These are phyloP conservation scores for Circinella minor DNA, from an alignment of 371 early-diverging fungal species.

Conservation along the genomic window DNA sequence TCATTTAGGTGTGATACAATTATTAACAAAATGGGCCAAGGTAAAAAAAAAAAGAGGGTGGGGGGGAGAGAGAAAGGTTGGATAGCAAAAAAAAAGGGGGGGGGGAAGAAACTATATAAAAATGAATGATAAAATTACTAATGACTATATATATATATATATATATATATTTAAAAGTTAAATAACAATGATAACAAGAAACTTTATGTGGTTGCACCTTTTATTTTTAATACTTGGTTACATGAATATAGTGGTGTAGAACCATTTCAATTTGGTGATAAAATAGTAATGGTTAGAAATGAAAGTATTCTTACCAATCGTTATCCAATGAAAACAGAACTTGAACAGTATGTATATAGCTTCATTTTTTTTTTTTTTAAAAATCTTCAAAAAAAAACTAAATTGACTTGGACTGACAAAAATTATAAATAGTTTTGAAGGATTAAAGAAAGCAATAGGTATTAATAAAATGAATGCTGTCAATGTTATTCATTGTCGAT, in stretches of 20 bases:
- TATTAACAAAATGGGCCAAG: constrained; percentile 50
- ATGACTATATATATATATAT: too few species aligned
- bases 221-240: constrained; percentile 64
- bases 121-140: too few species aligned
- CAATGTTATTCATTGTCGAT: constrained; percentile 81
- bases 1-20: constrained; percentile 87
- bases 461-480: constrained; percentile 64
- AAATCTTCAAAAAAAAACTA: too few species aligned
- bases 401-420: not conserved
- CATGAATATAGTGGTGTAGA: constrained; percentile 73
- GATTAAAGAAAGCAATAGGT: constrained; percentile 51
- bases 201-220: constrained; percentile 66
- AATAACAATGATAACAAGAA: constrained; percentile 7
- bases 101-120: too few species aligned
- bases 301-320: constrained; percentile 27
- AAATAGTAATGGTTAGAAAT: constrained; percentile 34
- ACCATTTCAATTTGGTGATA: constrained; percentile 52
- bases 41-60: too few species aligned
- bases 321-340: constrained; percentile 8
- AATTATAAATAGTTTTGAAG: constrained; percentile 27
- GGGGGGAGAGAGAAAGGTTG: too few species aligned
- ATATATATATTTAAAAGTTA: not conserved
- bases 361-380: not conserved
- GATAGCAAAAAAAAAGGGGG: too few species aligned
- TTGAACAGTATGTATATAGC: constrained; percentile 10